A percentile compares a stretch with the other conserved stretches of the same genome.
phyloP scores from a whole-genome alignment of 768 basidiomycete species.

The Boletus edulis region DNA sequence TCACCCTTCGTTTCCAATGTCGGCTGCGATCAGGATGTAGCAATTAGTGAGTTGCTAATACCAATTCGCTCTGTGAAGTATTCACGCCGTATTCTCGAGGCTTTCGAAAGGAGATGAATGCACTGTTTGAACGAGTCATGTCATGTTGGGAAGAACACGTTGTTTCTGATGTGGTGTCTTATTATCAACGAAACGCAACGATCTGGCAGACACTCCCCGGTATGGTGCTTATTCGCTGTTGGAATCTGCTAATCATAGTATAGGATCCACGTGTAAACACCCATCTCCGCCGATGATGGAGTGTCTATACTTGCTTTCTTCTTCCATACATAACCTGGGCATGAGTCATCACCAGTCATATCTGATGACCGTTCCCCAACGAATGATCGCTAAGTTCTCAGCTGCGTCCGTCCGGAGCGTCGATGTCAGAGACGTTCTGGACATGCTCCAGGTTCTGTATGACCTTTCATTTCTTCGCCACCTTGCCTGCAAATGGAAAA shows the following conservation, averaged over 20 bases:
- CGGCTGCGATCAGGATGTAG: conserved; percentile 38
- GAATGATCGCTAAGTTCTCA: conserved; percentile 40
- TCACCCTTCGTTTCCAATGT: conserved; percentile 43
- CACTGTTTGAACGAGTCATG: conserved; percentile 45
- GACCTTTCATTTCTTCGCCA: conserved; percentile 53
- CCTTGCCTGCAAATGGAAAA: conserved; percentile 34
- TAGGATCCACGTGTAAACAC: conserved; percentile 28
- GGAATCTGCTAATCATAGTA: conserved; percentile 10
- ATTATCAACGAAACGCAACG: conserved; percentile 15
- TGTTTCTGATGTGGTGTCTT: conserved; percentile 28
- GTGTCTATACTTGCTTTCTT: conserved; percentile 52
- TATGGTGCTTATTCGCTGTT: conserved; percentile 5
- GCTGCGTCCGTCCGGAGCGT: conserved; percentile 31
- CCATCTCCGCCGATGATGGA: conserved; percentile 56
- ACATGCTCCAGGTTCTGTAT: conserved; percentile 33
- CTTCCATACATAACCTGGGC: conserved; percentile 55
- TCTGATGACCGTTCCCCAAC: conserved; percentile 36
- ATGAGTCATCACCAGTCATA: conserved; percentile 37
- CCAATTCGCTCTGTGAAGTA: not conserved
- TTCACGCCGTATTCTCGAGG: conserved; percentile 34
- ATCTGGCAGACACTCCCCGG: conserved; percentile 6
- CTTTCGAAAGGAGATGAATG: conserved; percentile 43
- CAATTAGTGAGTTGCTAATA: conserved; percentile 33
- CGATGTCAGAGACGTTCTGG: conserved; percentile 28
- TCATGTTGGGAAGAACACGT: conserved; percentile 51